phyloP scores from a whole-genome alignment of 768 basidiomycete genomes.

The Sporobolomyces phaffii region DNA sequence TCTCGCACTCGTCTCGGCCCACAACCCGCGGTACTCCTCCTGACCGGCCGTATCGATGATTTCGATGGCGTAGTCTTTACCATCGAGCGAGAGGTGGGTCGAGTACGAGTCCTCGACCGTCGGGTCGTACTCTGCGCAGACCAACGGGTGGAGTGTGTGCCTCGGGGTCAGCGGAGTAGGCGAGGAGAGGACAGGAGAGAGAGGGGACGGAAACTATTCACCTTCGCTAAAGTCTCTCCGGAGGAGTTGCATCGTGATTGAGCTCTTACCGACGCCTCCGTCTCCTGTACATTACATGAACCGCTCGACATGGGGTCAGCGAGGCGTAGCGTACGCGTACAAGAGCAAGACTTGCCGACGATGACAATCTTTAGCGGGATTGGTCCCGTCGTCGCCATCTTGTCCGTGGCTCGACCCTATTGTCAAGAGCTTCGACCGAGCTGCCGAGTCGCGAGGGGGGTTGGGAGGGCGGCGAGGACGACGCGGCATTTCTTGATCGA shows the following conservation, averaged over 20 bases:
- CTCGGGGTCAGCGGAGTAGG: too few species aligned
- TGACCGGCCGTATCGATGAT: slow-evolving; percentile 29
- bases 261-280: slow-evolving; percentile 32
- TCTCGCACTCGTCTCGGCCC: slow-evolving; percentile 15
- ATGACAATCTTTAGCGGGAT: slow-evolving; percentile 26
- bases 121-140: slow-evolving; percentile 23
- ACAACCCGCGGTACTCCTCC: slow-evolving; percentile 31
- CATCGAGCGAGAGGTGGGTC: slow-evolving; percentile 13
- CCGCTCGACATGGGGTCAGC: too few species aligned
- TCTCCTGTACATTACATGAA: slow-evolving; percentile 15
- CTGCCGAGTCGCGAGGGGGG: too few species aligned
- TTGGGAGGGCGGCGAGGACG: too few species aligned
- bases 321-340: not conserved
- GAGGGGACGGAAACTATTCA: not conserved
- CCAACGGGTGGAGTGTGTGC: not conserved
- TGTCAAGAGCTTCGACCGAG: not conserved
- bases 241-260: slow-evolving; percentile 22
- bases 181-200: not conserved
- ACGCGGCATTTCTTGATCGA: too few species aligned
- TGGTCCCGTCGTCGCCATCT: not conserved
- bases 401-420: too few species aligned
- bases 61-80: slow-evolving; percentile 24
- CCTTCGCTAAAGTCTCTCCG: slow-evolving; percentile 16
- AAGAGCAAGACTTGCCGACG: slow-evolving; percentile 6
- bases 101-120: slow-evolving; percentile 29